Percentiles rank a stretch among this genome's conserved stretches.
phyloP scores from a whole-genome alignment of 306 rosid species.

The Cicer pinnatifidum region DNA sequence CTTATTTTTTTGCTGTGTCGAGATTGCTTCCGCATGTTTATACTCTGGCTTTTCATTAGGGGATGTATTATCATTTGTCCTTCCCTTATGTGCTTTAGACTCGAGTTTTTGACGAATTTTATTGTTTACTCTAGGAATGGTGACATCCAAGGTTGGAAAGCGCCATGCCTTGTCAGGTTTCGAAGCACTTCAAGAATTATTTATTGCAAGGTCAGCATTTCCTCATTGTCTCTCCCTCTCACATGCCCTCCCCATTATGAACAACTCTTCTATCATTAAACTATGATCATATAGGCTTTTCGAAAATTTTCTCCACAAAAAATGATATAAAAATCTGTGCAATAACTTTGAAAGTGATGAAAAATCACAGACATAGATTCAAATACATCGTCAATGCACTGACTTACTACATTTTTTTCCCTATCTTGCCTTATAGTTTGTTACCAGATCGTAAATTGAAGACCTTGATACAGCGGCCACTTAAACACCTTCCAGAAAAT shows the following conservation, averaged over 20 bases:
- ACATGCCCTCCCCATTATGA: not conserved
- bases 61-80: conserved; percentile 8
- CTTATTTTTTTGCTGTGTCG: not conserved
- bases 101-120: conserved; percentile 26
- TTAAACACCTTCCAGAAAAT: conserved; percentile 73
- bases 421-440: conserved; percentile 57
- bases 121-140: conserved; percentile 74
- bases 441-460: conserved; percentile 91
- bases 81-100: not conserved
- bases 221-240: not conserved
- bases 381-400: conserved; percentile 23
- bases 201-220: conserved; percentile 69
- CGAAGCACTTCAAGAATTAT: conserved; percentile 85
- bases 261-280: not conserved
- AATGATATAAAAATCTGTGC: conserved; percentile 23
- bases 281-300: conserved; percentile 1
- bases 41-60: conserved; percentile 7
- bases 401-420: conserved; percentile 35
- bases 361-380: conserved; percentile 14
- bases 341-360: not conserved
- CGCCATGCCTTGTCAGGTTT: conserved; percentile 92
- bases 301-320: not conserved
- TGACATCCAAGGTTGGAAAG: conserved; percentile 95
- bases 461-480: conserved; percentile 71
- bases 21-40: conserved; percentile 27